Evolutionary conservation across 2,329 filamentous ascomycete species (phyloP).

Genomic region (Madurella fahalii): DNA sequence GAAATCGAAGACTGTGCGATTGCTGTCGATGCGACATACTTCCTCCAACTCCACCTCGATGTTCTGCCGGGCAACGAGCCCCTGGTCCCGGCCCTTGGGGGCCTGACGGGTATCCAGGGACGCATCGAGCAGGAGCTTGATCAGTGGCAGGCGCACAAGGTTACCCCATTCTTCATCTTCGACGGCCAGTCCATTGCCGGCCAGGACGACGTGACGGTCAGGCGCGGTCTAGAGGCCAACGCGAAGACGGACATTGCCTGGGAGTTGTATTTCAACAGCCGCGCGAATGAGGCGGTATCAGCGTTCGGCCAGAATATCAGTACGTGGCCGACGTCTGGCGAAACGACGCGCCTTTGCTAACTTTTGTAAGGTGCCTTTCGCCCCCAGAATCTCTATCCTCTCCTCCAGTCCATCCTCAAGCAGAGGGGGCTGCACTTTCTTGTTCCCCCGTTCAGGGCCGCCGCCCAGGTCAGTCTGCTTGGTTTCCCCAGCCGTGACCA

Average conservation of each 20-base stretch:
- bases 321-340: conserved; percentile 36
- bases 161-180: conserved; percentile 86
- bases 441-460: conserved; percentile 82
- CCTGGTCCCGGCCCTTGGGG: conserved; percentile 83
- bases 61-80: conserved; percentile 72
- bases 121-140: conserved; percentile 75
- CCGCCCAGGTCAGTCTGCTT: conserved; percentile 64
- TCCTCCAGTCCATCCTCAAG: conserved; percentile 70
- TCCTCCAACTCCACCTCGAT: conserved; percentile 74
- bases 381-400: conserved; percentile 68
- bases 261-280: conserved; percentile 76
- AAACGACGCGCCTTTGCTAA: conserved; percentile 12
- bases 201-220: conserved; percentile 65
- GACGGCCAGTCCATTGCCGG: conserved; percentile 78
- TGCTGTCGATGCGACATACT: conserved; percentile 86
- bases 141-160: conserved; percentile 62
- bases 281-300: conserved; percentile 74
- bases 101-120: conserved; percentile 72
- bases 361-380: conserved; percentile 60
- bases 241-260: conserved; percentile 75
- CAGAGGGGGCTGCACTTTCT: conserved; percentile 68
- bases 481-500: too few species aligned
- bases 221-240: conserved; percentile 62
- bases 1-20: conserved; percentile 71
- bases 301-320: conserved; percentile 78